phyloP scores from a whole-genome alignment of 768 basidiomycete genomes.

The Saitozyma sp. region DNA sequence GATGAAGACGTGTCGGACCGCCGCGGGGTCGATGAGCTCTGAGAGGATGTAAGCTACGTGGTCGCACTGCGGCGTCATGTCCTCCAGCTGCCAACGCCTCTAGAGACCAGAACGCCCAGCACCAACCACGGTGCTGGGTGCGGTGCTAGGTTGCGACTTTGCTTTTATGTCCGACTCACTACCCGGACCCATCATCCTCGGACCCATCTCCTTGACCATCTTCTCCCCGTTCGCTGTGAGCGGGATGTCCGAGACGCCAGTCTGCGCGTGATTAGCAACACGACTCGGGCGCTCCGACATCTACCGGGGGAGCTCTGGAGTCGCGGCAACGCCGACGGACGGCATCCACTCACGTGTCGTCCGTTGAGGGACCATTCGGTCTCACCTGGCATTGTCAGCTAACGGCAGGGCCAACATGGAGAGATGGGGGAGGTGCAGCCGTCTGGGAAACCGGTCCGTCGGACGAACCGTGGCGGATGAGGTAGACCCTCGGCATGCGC shows the following conservation, averaged over 20 bases:
- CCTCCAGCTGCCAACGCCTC: not conserved
- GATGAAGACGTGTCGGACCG: conserved; percentile 71
- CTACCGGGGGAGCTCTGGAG: too few relatives aligned
- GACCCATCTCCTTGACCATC: conserved; percentile 66
- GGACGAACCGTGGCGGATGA: conserved; percentile 71
- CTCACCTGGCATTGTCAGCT: conserved; percentile 62
- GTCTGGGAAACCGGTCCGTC: too few relatives aligned
- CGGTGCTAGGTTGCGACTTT: too few relatives aligned
- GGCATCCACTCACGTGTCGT: conserved; percentile 30
- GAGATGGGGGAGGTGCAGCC: not conserved
- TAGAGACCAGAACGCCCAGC: too few relatives aligned
- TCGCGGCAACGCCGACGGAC: not conserved
- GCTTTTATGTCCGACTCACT: conserved; percentile 58
- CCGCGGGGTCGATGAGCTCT: conserved; percentile 77
- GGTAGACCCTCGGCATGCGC: conserved; percentile 69
- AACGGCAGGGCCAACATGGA: not conserved
- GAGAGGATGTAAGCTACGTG: conserved; percentile 4
- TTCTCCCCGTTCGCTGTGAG: conserved; percentile 74
- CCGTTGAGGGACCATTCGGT: conserved; percentile 93
- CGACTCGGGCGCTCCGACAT: not conserved
- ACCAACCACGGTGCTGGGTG: not conserved
- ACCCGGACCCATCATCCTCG: conserved; percentile 70
- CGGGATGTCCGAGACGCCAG: conserved; percentile 83
- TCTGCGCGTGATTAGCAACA: conserved; percentile 56
- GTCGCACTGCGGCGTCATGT: not conserved